Conservation (phyloP, 495 filamentous ascomycete genomes). For the Halenospora varia region DNA sequence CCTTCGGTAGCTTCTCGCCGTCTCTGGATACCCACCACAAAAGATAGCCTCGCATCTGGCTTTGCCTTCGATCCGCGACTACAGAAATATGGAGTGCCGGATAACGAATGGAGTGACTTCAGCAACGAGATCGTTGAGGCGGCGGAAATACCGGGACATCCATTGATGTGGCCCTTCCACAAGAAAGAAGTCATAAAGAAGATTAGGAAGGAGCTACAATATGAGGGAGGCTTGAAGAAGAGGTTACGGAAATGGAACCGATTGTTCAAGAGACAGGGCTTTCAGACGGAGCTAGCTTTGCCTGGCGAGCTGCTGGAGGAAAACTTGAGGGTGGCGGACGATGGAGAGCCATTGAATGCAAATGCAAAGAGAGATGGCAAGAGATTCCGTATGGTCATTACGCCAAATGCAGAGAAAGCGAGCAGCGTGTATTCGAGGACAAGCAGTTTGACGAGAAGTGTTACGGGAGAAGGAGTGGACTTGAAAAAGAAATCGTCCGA, state of each 20-base stretch:
- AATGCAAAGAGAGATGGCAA: slow-evolving; percentile 8
- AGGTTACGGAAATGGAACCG: slow-evolving; percentile 14
- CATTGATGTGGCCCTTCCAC: slow-evolving; percentile 5
- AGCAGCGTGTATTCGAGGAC: slow-evolving; percentile 13
- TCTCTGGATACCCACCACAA: slow-evolving; percentile 10
- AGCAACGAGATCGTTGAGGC: slow-evolving; percentile 7
- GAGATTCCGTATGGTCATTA: slow-evolving; percentile 17
- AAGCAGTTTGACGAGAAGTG: slow-evolving; percentile 16
- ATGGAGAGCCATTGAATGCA: background rate
- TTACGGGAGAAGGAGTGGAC: slow-evolving; percentile 8
- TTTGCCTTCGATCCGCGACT: slow-evolving; percentile 16
- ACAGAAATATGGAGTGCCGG: slow-evolving; percentile 5
- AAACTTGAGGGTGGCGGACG: no score
- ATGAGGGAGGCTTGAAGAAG: slow-evolving; percentile 10
- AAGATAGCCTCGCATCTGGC: slow-evolving; percentile 7
- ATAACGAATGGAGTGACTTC: slow-evolving; percentile 15
- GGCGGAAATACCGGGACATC: background rate
- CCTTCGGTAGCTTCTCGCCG: slow-evolving; percentile 8
- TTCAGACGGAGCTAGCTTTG: slow-evolving; percentile 10
- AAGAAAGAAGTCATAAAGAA: slow-evolving; percentile 8
- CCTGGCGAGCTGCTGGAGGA: no score
- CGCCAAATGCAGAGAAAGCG: slow-evolving; percentile 12
- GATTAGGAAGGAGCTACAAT: slow-evolving; percentile 18
- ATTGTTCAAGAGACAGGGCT: slow-evolving; percentile 13
- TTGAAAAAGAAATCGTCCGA: no score